Evolutionary conservation across 1,284 basidiomycete genomes (phyloP).

Genomic region (Cerrena zonata): DNA sequence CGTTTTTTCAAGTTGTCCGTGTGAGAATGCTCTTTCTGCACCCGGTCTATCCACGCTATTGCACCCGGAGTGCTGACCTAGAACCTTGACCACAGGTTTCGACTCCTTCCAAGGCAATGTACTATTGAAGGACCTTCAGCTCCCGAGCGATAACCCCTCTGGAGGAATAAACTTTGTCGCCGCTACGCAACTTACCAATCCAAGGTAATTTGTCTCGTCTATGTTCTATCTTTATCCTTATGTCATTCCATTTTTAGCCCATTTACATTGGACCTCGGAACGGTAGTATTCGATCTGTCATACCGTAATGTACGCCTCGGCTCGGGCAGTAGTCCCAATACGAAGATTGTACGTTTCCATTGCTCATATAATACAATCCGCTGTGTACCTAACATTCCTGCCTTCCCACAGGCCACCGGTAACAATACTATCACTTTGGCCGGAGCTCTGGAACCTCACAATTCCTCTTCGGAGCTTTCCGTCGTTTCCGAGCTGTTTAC

Average conservation of each 20-base stretch:
- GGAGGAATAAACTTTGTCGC: constrained; percentile 68
- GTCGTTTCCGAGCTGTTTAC: constrained; percentile 65
- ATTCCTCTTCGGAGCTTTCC: constrained; percentile 42
- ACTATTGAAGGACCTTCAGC: constrained; percentile 54
- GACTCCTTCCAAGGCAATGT: constrained; percentile 61
- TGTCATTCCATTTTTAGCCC: constrained; percentile 36
- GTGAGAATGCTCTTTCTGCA: too few relatives aligned
- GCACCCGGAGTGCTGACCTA: neutral
- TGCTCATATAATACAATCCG: neutral
- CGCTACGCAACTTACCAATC: constrained; percentile 55
- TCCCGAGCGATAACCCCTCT: constrained; percentile 65
- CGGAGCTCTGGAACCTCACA: constrained; percentile 58
- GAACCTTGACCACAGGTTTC: constrained; percentile 20
- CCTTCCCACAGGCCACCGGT: constrained; percentile 40
- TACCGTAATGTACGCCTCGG: constrained; percentile 62
- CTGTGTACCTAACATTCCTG: constrained; percentile 4
- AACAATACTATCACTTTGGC: constrained; percentile 56
- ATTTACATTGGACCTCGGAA: constrained; percentile 67
- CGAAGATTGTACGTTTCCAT: constrained; percentile 39
- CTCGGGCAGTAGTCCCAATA: constrained; percentile 46
- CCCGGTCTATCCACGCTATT: too few relatives aligned
- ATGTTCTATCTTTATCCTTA: neutral
- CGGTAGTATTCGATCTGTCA: constrained; percentile 58
- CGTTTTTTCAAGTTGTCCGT: neutral
- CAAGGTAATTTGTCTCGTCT: constrained; percentile 38